Evolutionary conservation across 2,329 filamentous ascomycete genomes (phyloP).

Genomic region (Diplodia sapinea): DNA sequence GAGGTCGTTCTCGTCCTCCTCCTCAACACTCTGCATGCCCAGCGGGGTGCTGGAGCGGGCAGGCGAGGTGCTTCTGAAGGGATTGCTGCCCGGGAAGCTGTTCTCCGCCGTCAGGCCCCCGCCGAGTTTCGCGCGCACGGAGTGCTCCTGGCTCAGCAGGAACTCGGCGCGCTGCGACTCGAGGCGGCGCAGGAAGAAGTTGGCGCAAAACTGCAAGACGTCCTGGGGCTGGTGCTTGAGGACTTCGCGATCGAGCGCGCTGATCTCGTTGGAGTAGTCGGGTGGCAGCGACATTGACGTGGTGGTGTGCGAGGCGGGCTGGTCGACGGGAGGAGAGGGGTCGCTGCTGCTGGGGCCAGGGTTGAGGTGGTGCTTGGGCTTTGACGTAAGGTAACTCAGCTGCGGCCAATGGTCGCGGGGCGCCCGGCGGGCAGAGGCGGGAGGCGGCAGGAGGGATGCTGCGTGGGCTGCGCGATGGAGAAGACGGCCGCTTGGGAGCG

Average conservation of each 20-base stretch:
- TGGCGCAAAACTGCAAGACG: slow-evolving; percentile 72
- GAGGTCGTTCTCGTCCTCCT: slow-evolving; percentile 81
- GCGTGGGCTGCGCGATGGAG: not conserved
- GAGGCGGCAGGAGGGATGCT: slow-evolving; percentile 5
- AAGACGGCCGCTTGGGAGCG: not conserved
- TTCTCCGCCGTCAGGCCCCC: slow-evolving; percentile 67
- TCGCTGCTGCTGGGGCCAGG: slow-evolving; percentile 30
- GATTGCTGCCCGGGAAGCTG: slow-evolving; percentile 80
- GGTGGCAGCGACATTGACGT: slow-evolving; percentile 47
- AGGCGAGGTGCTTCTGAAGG: slow-evolving; percentile 59
- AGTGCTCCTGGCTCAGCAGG: slow-evolving; percentile 57
- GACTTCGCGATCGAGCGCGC: slow-evolving; percentile 67
- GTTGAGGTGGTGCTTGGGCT: slow-evolving; percentile 30
- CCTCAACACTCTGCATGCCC: slow-evolving; percentile 68
- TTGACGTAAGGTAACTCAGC: slow-evolving; percentile 32
- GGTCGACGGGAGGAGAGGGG: slow-evolving; percentile 28
- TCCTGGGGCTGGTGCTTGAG: slow-evolving; percentile 65
- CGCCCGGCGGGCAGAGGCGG: slow-evolving; percentile 25
- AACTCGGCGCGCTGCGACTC: slow-evolving; percentile 67
- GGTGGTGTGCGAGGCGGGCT: slow-evolving; percentile 20
- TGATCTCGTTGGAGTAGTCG: slow-evolving; percentile 63
- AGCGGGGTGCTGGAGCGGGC: slow-evolving; percentile 53
- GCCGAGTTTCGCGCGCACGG: slow-evolving; percentile 37
- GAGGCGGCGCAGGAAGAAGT: slow-evolving; percentile 70
- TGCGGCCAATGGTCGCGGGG: slow-evolving; percentile 26